These are phyloP conservation scores for Fusarium vanettenii DNA, from an alignment of 2,329 filamentous ascomycete genomes.

Conservation along the genomic window DNA sequence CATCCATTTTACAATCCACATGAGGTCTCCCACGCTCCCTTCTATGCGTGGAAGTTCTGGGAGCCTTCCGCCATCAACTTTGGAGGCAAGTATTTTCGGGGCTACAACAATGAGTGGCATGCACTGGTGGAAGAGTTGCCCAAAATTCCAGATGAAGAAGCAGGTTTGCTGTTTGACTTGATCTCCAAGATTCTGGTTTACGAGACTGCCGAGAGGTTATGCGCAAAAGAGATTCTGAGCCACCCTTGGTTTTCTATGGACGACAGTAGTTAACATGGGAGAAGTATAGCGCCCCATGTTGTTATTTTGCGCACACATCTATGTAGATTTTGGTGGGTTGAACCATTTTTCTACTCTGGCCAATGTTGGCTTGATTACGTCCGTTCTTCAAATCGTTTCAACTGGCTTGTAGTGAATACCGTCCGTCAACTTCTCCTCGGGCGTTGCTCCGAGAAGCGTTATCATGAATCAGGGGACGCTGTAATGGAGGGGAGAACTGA, in stretches of 20 bases:
- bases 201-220: slow-evolving; percentile 32
- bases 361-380: neutral
- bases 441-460: neutral
- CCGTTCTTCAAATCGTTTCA: neutral
- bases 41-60: slow-evolving; percentile 28
- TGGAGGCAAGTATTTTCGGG: slow-evolving; percentile 19
- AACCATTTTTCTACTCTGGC: neutral
- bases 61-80: slow-evolving; percentile 30
- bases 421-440: neutral
- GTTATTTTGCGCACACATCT: neutral
- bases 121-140: slow-evolving; percentile 17
- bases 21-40: neutral
- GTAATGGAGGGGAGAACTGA: neutral
- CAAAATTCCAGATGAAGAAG: slow-evolving; percentile 35
- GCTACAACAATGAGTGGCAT: slow-evolving; percentile 27
- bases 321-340: neutral
- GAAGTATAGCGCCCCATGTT: neutral
- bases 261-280: neutral
- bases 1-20: neutral
- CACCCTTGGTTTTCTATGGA: slow-evolving; percentile 40
- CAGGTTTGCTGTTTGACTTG: slow-evolving; percentile 36
- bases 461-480: neutral
- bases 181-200: slow-evolving; percentile 41
- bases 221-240: slow-evolving; percentile 29
- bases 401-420: neutral